These are phyloP conservation scores for Tulasnella sp. DNA, from an alignment of 768 basidiomycete species.

Conservation along the genomic window DNA sequence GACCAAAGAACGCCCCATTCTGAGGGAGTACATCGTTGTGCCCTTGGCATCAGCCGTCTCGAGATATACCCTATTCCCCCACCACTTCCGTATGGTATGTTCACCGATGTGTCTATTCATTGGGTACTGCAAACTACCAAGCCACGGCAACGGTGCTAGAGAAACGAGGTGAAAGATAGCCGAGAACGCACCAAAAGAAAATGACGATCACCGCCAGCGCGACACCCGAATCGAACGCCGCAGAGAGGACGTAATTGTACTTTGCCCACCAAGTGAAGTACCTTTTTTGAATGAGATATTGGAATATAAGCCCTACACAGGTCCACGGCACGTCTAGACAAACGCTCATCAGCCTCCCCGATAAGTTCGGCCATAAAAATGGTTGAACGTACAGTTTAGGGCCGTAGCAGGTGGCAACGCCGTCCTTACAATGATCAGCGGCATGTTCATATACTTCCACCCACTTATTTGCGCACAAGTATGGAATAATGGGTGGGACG, in stretches of 20 bases:
- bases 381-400: conserved; percentile 7
- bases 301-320: conserved; percentile 18
- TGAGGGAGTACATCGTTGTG: conserved; percentile 11
- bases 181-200: conserved; percentile 21
- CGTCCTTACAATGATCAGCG: conserved; percentile 20
- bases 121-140: neutral
- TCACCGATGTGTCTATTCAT: too few species aligned
- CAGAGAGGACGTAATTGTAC: conserved; percentile 25
- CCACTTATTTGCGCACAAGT: conserved; percentile 21
- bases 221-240: conserved; percentile 25
- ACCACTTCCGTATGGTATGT: conserved; percentile 12
- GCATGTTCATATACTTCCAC: conserved; percentile 21
- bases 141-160: neutral
- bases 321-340: conserved; percentile 18
- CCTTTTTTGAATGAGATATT: conserved; percentile 18
- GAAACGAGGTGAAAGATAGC: neutral
- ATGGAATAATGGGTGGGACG: conserved; percentile 25
- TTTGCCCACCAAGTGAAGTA: conserved; percentile 24
- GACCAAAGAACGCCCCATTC: conserved; percentile 15
- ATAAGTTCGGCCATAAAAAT: neutral
- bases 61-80: conserved; percentile 14
- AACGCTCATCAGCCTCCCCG: neutral
- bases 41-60: conserved; percentile 15
- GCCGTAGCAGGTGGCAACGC: conserved; percentile 17
- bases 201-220: conserved; percentile 25